phyloP scores from a whole-genome alignment of 805 yeast species.

The Isabelozyma rhagii region DNA sequence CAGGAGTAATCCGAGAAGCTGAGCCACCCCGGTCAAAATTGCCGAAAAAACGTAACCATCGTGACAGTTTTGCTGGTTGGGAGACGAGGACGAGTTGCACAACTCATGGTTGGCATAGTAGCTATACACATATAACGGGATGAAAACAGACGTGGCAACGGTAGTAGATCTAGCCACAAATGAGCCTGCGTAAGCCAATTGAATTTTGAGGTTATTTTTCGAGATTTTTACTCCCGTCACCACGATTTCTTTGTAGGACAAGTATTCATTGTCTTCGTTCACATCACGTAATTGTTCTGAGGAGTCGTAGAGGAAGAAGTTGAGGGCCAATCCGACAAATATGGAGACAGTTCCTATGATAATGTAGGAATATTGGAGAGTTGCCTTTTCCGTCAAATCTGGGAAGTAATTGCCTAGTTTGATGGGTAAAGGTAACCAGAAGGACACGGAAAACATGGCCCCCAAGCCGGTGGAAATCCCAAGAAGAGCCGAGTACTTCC shows the following conservation, averaged over 20 bases:
- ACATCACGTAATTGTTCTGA: constrained; percentile 24
- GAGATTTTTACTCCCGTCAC: constrained; percentile 49
- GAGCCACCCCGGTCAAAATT: constrained; percentile 65
- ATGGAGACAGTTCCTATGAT: constrained; percentile 45
- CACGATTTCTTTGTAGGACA: constrained; percentile 39
- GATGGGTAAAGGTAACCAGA: constrained; percentile 56
- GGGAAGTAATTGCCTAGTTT: constrained; percentile 40
- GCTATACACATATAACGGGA: constrained; percentile 61
- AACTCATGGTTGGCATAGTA: constrained; percentile 37
- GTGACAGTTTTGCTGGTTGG: constrained; percentile 43
- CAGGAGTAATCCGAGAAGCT: constrained; percentile 51
- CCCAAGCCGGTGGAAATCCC: constrained; percentile 66
- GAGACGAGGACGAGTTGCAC: constrained; percentile 15
- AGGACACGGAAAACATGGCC: constrained; percentile 59
- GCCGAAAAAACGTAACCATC: constrained; percentile 67
- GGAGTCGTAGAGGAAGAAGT: constrained; percentile 43
- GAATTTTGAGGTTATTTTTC: constrained; percentile 41
- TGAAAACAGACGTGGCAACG: constrained; percentile 54
- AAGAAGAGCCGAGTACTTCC: constrained; percentile 56
- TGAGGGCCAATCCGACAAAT: constrained; percentile 34
- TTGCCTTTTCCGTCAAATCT: constrained; percentile 29
- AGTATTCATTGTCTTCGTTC: constrained; percentile 19
- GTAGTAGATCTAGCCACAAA: constrained; percentile 64
- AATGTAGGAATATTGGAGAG: constrained; percentile 47
- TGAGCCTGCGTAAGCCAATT: constrained; percentile 58